Evolutionary conservation across 2,329 filamentous ascomycete species (phyloP).

Genomic region (Sclerotinia spermophila): DNA sequence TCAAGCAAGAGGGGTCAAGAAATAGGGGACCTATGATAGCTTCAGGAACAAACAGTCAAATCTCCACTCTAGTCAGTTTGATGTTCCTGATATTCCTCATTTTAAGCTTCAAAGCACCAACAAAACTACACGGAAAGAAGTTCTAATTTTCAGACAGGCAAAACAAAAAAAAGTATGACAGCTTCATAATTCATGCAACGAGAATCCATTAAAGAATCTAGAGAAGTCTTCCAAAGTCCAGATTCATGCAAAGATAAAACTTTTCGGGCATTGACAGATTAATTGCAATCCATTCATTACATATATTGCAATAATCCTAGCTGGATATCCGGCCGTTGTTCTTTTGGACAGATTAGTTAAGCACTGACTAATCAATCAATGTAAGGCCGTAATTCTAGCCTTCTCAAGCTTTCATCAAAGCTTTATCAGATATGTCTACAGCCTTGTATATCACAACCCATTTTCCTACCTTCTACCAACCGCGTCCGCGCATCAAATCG

Average conservation of each 20-base stretch:
- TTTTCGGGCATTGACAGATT: neutral
- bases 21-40: conserved; percentile 14
- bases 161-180: neutral
- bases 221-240: neutral
- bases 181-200: conserved; percentile 2
- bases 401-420: neutral
- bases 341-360: neutral
- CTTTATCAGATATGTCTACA: neutral
- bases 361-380: neutral
- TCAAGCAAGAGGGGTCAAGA: conserved; percentile 1
- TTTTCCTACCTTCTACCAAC: too few species aligned
- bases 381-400: neutral
- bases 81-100: conserved; percentile 2
- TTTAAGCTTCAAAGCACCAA: conserved; percentile 12
- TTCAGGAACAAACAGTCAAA: conserved; percentile 8
- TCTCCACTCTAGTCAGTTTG: conserved; percentile 1
- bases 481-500: neutral
- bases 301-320: neutral
- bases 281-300: neutral
- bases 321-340: too few species aligned
- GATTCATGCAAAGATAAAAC: neutral
- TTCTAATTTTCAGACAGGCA: neutral
- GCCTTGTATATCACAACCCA: neutral
- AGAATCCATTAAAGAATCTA: neutral
- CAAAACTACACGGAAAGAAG: neutral